A percentile compares a stretch with the other conserved stretches of the same genome.
phyloP scores from a whole-genome alignment of 805 yeast genomes.

The Pichia cabralensis region DNA sequence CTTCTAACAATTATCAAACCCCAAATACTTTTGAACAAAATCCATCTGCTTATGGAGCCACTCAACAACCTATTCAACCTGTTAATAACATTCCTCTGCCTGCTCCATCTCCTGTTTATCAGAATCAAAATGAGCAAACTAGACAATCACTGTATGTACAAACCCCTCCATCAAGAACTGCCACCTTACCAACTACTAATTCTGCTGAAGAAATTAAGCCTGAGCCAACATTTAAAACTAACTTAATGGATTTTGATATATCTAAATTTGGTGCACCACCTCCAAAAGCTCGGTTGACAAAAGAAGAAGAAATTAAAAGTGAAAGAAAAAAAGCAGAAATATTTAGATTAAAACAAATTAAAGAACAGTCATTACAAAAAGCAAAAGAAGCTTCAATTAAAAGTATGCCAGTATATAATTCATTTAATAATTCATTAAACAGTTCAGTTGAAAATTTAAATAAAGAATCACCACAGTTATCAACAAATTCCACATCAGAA shows the following conservation, averaged over 20 bases:
- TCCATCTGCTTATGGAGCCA: slow-evolving; percentile 1
- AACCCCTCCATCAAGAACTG: slow-evolving; percentile 4
- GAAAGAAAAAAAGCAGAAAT: slow-evolving; percentile 18
- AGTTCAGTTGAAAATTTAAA: not conserved
- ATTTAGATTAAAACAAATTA: slow-evolving; percentile 18
- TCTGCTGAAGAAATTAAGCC: slow-evolving; percentile 12
- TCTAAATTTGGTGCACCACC: slow-evolving; percentile 37
- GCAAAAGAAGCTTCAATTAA: slow-evolving; percentile 13
- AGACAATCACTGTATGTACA: no score
- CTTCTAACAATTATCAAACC: no score
- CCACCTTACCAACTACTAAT: slow-evolving; percentile 4
- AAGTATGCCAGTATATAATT: slow-evolving; percentile 1
- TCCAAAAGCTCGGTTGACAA: slow-evolving; percentile 27
- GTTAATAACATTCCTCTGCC: no score
- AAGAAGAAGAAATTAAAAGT: slow-evolving; percentile 16
- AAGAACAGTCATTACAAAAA: slow-evolving; percentile 20
- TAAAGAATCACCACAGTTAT: not conserved
- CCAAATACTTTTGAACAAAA: no score
- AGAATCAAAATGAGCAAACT: no score
- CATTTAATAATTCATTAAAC: not conserved
- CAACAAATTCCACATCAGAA: not conserved
- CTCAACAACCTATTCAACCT: slow-evolving; percentile 5
- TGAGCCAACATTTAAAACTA: slow-evolving; percentile 22
- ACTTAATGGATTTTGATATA: slow-evolving; percentile 27
- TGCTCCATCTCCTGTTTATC: slow-evolving; percentile 1